Percentiles rank a stretch among this genome's conserved stretches.
Conservation (phyloP, 2,329 filamentous ascomycete genomes). For the Fusarium pseudoanthophilum region DNA sequence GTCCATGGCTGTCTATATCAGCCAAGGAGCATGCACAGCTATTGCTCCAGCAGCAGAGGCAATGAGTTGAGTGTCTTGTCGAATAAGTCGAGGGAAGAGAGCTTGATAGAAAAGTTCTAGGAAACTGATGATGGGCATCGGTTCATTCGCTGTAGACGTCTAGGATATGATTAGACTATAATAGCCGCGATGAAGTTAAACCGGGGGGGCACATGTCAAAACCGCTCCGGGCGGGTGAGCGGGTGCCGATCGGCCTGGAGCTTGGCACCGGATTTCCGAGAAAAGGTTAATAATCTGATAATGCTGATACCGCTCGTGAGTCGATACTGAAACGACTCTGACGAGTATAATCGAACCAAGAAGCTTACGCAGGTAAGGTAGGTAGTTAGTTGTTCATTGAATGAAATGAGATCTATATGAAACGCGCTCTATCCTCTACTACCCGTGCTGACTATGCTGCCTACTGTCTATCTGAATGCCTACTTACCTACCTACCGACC, state of each 20-base stretch:
- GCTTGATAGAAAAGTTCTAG: background rate
- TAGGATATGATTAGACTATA: background rate
- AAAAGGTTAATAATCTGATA: conserved; percentile 30
- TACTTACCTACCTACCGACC: no score
- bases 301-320: conserved; percentile 10
- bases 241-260: conserved; percentile 39
- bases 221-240: conserved; percentile 34
- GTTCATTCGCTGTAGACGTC: background rate
- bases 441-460: background rate
- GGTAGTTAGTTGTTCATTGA: background rate
- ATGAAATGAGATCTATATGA: background rate
- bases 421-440: background rate
- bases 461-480: background rate
- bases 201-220: conserved; percentile 33
- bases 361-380: background rate
- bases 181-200: conserved; percentile 9
- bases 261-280: conserved; percentile 24
- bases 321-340: conserved; percentile 7
- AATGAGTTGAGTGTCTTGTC: background rate
- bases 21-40: background rate
- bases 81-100: background rate
- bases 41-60: background rate
- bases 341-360: background rate
- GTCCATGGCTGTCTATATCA: conserved; percentile 20
- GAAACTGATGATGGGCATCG: background rate